Evolutionary conservation across 441 rosid genomes (phyloP).

Genomic region (Mallotus japonicus): DNA sequence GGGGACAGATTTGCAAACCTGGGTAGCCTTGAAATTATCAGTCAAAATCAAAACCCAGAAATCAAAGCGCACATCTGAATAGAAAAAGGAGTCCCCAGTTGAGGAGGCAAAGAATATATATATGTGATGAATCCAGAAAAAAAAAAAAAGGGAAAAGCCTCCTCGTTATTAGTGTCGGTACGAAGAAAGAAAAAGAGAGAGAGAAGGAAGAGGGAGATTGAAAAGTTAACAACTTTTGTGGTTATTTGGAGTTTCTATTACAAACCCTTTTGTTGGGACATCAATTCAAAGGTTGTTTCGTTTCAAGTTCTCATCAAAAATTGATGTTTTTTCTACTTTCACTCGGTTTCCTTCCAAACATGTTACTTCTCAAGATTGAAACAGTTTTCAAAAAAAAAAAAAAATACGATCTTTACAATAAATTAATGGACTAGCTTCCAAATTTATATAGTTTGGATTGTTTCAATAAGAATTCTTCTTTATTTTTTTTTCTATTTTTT

Average conservation of each 20-base stretch:
- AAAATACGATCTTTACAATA: neutral
- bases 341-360: neutral
- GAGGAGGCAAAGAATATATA: slow-evolving; percentile 10
- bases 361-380: neutral
- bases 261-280: neutral
- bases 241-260: neutral
- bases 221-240: slow-evolving; percentile 4
- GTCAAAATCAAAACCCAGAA: slow-evolving; percentile 20
- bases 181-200: slow-evolving; percentile 4
- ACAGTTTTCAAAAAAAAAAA: neutral
- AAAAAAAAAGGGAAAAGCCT: neutral
- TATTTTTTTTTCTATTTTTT: too few relatives aligned
- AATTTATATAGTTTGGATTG: too few relatives aligned
- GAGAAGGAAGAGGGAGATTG: neutral
- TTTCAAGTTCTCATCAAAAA: neutral
- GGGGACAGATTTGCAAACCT: slow-evolving; percentile 10
- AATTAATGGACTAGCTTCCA: too few relatives aligned
- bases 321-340: neutral
- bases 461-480: too few relatives aligned
- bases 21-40: slow-evolving; percentile 9
- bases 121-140: too few relatives aligned
- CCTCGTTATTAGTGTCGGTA: slow-evolving; percentile 18
- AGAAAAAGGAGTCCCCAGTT: neutral
- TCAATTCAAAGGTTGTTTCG: slow-evolving; percentile 11
- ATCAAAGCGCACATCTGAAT: neutral